These are phyloP conservation scores for Aaosphaeria arxii DNA, from an alignment of 2,329 filamentous ascomycete species.

Conservation along the genomic window DNA sequence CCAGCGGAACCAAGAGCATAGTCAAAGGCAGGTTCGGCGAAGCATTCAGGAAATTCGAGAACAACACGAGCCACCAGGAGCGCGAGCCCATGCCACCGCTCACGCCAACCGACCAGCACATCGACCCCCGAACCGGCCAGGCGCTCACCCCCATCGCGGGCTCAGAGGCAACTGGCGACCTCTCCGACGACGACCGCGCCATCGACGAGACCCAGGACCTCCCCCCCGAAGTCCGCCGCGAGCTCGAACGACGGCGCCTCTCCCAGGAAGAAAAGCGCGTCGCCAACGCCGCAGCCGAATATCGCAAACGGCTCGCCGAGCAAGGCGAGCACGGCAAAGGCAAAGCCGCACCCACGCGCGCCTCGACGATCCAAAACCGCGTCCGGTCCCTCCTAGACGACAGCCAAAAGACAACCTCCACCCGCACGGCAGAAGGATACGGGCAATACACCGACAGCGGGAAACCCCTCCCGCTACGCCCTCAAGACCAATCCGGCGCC, in stretches of 20 bases:
- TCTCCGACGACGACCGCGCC: constrained; percentile 64
- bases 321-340: constrained; percentile 51
- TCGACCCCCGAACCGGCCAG: constrained; percentile 15
- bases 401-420: constrained; percentile 52
- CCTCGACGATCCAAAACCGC: constrained; percentile 85
- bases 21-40: constrained; percentile 89
- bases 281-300: constrained; percentile 83
- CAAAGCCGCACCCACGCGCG: constrained; percentile 52
- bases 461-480: constrained; percentile 28
- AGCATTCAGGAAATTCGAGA: constrained; percentile 89
- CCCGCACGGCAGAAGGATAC: constrained; percentile 82
- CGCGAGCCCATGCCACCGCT: constrained; percentile 25
- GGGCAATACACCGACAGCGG: constrained; percentile 69
- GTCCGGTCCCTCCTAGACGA: constrained; percentile 84
- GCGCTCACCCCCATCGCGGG: constrained; percentile 66
- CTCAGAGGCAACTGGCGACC: constrained; percentile 68
- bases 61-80: constrained; percentile 35
- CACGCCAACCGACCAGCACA: constrained; percentile 21
- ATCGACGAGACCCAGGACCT: constrained; percentile 68
- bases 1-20: constrained; percentile 74
- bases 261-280: constrained; percentile 89
- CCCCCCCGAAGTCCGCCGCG: constrained; percentile 83
- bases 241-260: constrained; percentile 77
- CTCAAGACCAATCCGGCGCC: constrained; percentile 22
- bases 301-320: constrained; percentile 70